Percentiles rank a stretch among this genome's conserved stretches.
Evolutionary conservation across 306 rosid species (phyloP).

Genomic region (Luffa aegyptiaca): DNA sequence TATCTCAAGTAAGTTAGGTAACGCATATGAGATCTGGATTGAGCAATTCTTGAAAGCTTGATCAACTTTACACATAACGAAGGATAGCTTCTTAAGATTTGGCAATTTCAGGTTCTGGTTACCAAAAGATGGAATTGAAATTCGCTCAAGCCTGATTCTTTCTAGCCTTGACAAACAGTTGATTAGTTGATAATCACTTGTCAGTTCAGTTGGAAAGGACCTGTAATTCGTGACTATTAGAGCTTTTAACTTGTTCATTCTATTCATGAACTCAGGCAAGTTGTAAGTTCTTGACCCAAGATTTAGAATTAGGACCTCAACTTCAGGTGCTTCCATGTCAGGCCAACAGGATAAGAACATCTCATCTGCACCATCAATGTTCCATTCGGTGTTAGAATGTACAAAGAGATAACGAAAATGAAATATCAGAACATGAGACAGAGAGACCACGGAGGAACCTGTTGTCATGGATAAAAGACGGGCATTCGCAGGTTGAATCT

Average conservation of each 20-base stretch:
- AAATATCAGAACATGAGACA: constrained; percentile 20
- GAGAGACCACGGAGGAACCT: constrained; percentile 25
- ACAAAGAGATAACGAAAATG: neutral
- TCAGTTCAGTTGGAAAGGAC: constrained; percentile 23
- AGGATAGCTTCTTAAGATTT: constrained; percentile 40
- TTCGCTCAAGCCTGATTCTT: constrained; percentile 49
- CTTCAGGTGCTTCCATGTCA: constrained; percentile 30
- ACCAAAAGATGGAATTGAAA: constrained; percentile 31
- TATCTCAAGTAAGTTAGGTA: constrained; percentile 47
- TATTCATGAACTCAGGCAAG: constrained; percentile 35
- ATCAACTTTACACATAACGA: constrained; percentile 49
- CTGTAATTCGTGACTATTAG: constrained; percentile 40
- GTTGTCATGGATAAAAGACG: constrained; percentile 49
- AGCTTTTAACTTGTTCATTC: constrained; percentile 48
- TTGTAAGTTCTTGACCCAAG: constrained; percentile 18
- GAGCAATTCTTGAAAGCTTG: constrained; percentile 25
- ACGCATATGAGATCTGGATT: constrained; percentile 15
- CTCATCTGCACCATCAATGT: constrained; percentile 41
- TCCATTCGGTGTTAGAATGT: neutral
- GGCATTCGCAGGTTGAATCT: constrained; percentile 23
- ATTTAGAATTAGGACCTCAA: constrained; percentile 50
- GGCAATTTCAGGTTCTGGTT: constrained; percentile 12
- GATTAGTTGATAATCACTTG: constrained; percentile 26
- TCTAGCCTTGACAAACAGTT: constrained; percentile 19
- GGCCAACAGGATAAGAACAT: constrained; percentile 33